These are phyloP conservation scores for Arabidopsis suecica DNA, from an alignment of 345 rosid species.

Conservation along the genomic window DNA sequence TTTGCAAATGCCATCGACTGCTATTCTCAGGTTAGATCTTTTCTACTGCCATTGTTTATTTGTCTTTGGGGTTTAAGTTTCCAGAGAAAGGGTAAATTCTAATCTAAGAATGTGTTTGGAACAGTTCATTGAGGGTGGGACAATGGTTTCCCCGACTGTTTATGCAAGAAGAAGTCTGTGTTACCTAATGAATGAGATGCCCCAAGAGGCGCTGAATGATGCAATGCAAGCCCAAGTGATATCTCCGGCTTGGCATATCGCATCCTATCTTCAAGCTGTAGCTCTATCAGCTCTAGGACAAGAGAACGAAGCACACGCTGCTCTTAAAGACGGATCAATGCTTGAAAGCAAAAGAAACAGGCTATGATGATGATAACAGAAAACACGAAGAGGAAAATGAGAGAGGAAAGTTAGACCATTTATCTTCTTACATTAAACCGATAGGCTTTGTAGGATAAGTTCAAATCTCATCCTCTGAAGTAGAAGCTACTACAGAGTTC, in stretches of 20 bases:
- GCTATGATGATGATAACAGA: slow-evolving; percentile 20
- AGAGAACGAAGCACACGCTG: slow-evolving; percentile 74
- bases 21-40: slow-evolving; percentile 72
- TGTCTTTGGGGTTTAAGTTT: neutral
- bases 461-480: slow-evolving; percentile 28
- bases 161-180: slow-evolving; percentile 82
- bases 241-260: slow-evolving; percentile 85
- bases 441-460: slow-evolving; percentile 25
- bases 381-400: slow-evolving; percentile 1
- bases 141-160: slow-evolving; percentile 88
- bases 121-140: slow-evolving; percentile 87
- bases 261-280: slow-evolving; percentile 85
- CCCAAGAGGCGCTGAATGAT: slow-evolving; percentile 77
- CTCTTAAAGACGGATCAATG: slow-evolving; percentile 74
- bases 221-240: slow-evolving; percentile 90
- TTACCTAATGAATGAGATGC: slow-evolving; percentile 77
- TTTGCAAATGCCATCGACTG: slow-evolving; percentile 67
- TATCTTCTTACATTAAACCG: slow-evolving; percentile 17
- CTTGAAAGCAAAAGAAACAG: slow-evolving; percentile 64
- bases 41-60: slow-evolving; percentile 9
- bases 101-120: slow-evolving; percentile 27
- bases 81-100: neutral
- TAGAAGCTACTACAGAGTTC: slow-evolving; percentile 22
- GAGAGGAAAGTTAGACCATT: neutral
- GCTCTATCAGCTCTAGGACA: slow-evolving; percentile 68